Conservation (phyloP, 2,329 filamentous ascomycete species). For the Fusarium graminum region DNA sequence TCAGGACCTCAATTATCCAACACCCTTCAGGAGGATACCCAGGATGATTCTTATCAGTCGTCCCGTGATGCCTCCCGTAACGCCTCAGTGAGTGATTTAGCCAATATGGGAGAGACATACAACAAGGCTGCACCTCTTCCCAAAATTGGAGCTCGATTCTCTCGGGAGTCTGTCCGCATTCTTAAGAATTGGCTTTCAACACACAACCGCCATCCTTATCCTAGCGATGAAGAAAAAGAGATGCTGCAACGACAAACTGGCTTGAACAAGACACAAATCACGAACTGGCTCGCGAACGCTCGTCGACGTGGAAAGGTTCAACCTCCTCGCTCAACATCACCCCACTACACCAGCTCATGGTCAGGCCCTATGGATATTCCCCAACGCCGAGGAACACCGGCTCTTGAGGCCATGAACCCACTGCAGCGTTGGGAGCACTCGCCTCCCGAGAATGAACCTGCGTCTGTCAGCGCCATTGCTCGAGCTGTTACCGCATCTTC, state of each 20-base stretch:
- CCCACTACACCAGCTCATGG: conserved; percentile 71
- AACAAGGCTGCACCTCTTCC: conserved; percentile 56
- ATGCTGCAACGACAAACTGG: conserved; percentile 82
- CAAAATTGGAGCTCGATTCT: conserved; percentile 82
- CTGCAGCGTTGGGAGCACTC: conserved; percentile 71
- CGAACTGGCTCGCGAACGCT: conserved; percentile 93
- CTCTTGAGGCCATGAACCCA: conserved; percentile 66
- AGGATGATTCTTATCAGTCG: conserved; percentile 45
- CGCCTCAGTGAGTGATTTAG: conserved; percentile 49
- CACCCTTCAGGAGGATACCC: conserved; percentile 48
- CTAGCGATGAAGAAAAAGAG: conserved; percentile 88
- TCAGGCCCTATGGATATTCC: conserved; percentile 81
- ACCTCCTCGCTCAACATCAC: conserved; percentile 75
- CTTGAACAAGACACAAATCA: conserved; percentile 85
- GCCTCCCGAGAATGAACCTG: conserved; percentile 71
- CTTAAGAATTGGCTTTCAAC: conserved; percentile 87
- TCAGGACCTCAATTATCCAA: conserved; percentile 60
- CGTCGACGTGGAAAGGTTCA: conserved; percentile 84
- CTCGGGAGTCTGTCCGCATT: conserved; percentile 81
- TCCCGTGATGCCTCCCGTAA: conserved; percentile 47
- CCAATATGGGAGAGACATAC: conserved; percentile 44
- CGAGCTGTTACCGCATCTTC: conserved; percentile 68
- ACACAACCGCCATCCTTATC: conserved; percentile 87
- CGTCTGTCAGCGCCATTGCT: conserved; percentile 70
- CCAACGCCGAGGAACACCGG: conserved; percentile 67